Percentiles rank a stretch among this genome's conserved stretches.
These are phyloP conservation scores for Cytospora leucostoma DNA, from an alignment of 2,329 filamentous ascomycete species.

Conservation along the genomic window DNA sequence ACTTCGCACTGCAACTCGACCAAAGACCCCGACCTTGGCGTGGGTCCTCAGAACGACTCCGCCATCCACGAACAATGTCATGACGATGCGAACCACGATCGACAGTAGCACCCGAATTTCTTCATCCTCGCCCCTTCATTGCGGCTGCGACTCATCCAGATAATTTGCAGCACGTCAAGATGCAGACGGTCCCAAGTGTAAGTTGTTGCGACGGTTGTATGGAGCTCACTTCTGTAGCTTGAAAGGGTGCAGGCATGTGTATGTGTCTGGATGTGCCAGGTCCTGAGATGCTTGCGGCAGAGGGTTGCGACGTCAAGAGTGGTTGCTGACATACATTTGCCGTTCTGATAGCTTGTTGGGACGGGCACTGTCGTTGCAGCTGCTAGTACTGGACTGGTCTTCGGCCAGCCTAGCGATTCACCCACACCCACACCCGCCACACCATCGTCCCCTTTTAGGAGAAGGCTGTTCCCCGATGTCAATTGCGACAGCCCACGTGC, in stretches of 20 bases:
- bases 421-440: slow-evolving; percentile 34
- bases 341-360: slow-evolving; percentile 54
- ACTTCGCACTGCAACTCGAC: slow-evolving; percentile 5
- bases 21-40: slow-evolving; percentile 2
- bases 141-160: slow-evolving; percentile 36
- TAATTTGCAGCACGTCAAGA: slow-evolving; percentile 37
- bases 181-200: slow-evolving; percentile 49
- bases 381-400: slow-evolving; percentile 59
- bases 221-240: slow-evolving; percentile 5
- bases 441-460: slow-evolving; percentile 37
- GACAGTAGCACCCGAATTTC: slow-evolving; percentile 37
- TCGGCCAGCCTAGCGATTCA: slow-evolving; percentile 54
- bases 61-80: slow-evolving; percentile 34
- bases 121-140: slow-evolving; percentile 34
- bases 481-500: slow-evolving; percentile 26
- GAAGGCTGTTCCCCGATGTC: slow-evolving; percentile 36
- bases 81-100: slow-evolving; percentile 43
- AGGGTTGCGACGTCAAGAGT: not conserved
- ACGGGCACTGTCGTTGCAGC: slow-evolving; percentile 63
- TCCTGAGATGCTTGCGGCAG: not conserved
- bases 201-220: slow-evolving; percentile 35
- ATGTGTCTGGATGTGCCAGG: slow-evolving; percentile 6
- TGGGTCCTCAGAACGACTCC: slow-evolving; percentile 6
- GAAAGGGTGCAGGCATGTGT: slow-evolving; percentile 13
- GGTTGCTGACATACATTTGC: slow-evolving; percentile 14